Conservation (phyloP, 2,329 filamentous ascomycete species). For the Didymella pinodella region DNA sequence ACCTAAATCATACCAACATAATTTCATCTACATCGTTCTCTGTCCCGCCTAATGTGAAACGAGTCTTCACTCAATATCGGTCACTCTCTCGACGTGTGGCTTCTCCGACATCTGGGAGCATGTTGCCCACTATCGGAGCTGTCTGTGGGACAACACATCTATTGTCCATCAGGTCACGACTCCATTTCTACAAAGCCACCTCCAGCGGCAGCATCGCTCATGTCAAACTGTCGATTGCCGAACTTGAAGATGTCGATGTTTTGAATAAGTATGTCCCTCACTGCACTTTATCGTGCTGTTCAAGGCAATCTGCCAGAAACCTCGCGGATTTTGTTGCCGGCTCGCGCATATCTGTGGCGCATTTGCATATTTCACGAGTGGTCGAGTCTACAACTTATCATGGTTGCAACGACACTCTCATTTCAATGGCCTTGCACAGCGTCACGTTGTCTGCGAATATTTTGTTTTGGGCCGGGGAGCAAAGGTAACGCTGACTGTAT, state of each 20-base stretch:
- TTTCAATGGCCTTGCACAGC: neutral
- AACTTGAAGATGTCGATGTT: neutral
- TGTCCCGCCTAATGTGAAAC: neutral
- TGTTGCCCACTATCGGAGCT: neutral
- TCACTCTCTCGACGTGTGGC: neutral
- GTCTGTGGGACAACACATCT: neutral
- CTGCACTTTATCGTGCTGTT: neutral
- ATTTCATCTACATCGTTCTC: neutral
- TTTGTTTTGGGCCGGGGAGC: neutral
- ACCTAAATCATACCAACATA: slow-evolving; percentile 7
- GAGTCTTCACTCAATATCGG: neutral
- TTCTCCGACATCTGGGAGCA: neutral
- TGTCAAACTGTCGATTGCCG: neutral
- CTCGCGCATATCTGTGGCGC: neutral
- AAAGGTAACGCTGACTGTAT: neutral
- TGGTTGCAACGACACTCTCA: neutral
- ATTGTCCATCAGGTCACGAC: neutral
- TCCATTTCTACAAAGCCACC: neutral
- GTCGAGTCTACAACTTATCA: neutral
- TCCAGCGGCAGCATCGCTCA: neutral
- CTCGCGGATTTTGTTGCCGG: neutral
- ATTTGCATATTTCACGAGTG: neutral
- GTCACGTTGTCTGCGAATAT: neutral
- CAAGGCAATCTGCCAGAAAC: slow-evolving; percentile 2
- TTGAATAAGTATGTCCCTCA: neutral